Evolutionary conservation across 2,329 filamentous ascomycete species (phyloP), one percentile per base, ranked within the genome.

Genomic region (Fusarium equiseti): DNA sequence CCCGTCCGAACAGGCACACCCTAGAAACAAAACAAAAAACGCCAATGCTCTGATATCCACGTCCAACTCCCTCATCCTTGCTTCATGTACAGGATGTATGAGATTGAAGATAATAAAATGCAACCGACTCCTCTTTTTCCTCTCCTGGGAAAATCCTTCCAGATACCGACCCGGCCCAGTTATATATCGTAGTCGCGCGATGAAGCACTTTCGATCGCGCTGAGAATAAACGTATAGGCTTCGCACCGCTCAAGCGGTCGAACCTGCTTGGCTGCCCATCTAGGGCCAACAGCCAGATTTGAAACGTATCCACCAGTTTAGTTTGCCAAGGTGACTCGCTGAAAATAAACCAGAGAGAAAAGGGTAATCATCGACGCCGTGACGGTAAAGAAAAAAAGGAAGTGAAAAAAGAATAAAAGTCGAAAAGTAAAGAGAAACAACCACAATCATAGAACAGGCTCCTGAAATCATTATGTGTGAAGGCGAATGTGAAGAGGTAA

Each of bases 181-280:
- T 75, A 59, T 75, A 44, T 75, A 68, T 75, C 68, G 57, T 73
- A 66, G 57, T 56, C 63, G 53, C 73, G 63, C 74, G 74, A 72
- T 53, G 74, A 76, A 76, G 74, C 74, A 73, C 74, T 76, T 76
- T 76, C 74, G 67, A 76, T 75, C 74, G 70, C 68, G 62, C 63
- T 55, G 59, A 68, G 61, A 73, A 71, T 74, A 75, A 76, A 76
- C 74, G 73, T 75, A 73, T 74, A 71, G 72, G 71, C 51, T 26
- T 60, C 69, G 65, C 56, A 57, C 69, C 64, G 50, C 46, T 46
- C 43, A 46, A 55, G 26, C 57, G 57, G 57, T 20, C 69, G 65
- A 61, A 63, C 57, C 70, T 53, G 48, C 44, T 58, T 65, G 63
- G 66, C 66, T 44, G 55, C 59, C 66, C 70, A 48, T 71, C 54